Base-by-base conservation (phyloP, 2,329 filamentous ascomycete genomes). In the Zalaria obscura region DNA sequence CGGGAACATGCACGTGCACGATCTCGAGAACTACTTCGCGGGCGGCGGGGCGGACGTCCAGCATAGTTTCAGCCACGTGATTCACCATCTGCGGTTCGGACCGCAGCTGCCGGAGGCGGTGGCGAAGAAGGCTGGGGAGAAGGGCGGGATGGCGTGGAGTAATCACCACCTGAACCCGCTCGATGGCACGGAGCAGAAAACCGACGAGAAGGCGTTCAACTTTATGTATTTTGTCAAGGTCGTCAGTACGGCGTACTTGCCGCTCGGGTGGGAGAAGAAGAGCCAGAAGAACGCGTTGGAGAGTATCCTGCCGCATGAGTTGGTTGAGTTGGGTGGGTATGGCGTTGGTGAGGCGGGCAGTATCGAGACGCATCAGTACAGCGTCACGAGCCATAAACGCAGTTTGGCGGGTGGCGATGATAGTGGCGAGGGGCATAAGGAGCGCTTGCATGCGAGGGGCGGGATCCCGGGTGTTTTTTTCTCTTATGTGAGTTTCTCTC, bases 211-310 rank as follows among this genome's bases (percentile, higher is more conserved):
- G 51, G 83, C 83, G 49, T 95, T 74, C 71, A 98, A 95, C 69
- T 98, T 80, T 63, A 94, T 96, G 86, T 98, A 98, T 70, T 98
- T 98, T 63, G 73, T 98, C 64, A 98, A 98, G 71, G 91, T 98
- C 43, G 91, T 98, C 28, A 86, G 84, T 3, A 98, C 91, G 2
- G 89, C 87, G 1, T 98, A 96, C 60, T 73, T 96, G 26, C 87
- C 91, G 2, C 73, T 98, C 1, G 87, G 87, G 48, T 93, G 86
- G 85, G 80, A 87, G 57, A 76, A 77, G 53, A 71, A 70, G 45
- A 62, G 60, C 42, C 18, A 18, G 18, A 18, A 18, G 18, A 63
- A 61, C 0, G 33, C 31, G 10, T 32, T 32, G 29, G 7, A 7
- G n/a, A 50, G 47, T 9, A 47, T 57, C 26, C 50, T 56, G 9